Percentiles rank a stretch among this genome's conserved stretches.
phyloP scores from a whole-genome alignment of 2,329 filamentous ascomycete species.

The Domatiomyces catenatus region DNA sequence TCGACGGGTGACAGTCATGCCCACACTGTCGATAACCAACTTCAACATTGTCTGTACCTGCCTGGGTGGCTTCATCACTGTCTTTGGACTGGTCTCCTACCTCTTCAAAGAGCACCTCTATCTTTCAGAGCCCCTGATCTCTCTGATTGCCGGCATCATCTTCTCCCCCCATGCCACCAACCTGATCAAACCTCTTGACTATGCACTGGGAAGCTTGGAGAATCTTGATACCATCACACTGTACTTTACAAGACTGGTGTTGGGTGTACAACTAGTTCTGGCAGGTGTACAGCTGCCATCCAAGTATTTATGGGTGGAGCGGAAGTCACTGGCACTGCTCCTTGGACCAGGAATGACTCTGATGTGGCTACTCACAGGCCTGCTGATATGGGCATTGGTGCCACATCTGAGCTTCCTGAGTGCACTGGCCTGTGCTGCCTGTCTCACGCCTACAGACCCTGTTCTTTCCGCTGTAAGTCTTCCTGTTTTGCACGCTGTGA shows the following conservation, averaged over 20 bases:
- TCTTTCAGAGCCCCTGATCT: constrained; percentile 79
- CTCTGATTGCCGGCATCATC: constrained; percentile 59
- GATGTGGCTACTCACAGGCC: constrained; percentile 76
- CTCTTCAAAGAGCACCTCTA: constrained; percentile 82
- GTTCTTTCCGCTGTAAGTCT: constrained; percentile 52
- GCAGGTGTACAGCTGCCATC: constrained; percentile 78
- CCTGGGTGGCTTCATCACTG: constrained; percentile 69
- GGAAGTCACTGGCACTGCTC: constrained; percentile 57
- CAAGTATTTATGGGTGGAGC: constrained; percentile 64
- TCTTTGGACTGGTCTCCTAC: constrained; percentile 85
- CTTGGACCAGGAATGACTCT: constrained; percentile 69
- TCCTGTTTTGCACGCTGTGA: background rate
- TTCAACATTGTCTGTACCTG: constrained; percentile 76
- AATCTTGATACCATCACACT: constrained; percentile 60
- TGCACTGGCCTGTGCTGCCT: constrained; percentile 65
- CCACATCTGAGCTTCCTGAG: constrained; percentile 59
- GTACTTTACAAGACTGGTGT: constrained; percentile 71
- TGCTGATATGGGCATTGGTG: constrained; percentile 63
- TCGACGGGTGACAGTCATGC: constrained; percentile 31
- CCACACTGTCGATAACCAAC: constrained; percentile 49
- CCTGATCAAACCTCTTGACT: constrained; percentile 59
- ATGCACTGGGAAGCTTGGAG: constrained; percentile 43
- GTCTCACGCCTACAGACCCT: constrained; percentile 84
- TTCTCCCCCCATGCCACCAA: constrained; percentile 68
- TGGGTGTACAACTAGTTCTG: constrained; percentile 79